phyloP scores from a whole-genome alignment of 495 filamentous ascomycete genomes.

The Pseudotulostoma volvatum region DNA sequence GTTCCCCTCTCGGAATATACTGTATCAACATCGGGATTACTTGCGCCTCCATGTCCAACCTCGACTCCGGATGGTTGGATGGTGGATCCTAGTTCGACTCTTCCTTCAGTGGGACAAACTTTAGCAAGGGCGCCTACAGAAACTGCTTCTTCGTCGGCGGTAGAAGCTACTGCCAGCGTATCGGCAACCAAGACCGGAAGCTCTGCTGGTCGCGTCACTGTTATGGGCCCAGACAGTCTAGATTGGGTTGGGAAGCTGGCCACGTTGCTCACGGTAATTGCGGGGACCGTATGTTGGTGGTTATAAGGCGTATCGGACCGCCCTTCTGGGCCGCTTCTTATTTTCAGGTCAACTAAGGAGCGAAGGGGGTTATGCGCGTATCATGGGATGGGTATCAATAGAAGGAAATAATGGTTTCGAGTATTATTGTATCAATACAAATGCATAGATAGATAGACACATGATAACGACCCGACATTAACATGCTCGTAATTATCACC shows the following conservation, averaged over 20 bases:
- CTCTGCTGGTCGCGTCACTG: neutral
- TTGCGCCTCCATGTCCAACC: conserved; percentile 46
- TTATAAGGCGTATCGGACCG: no score
- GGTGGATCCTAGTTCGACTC: conserved; percentile 46
- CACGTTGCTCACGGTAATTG: neutral
- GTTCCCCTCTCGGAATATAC: conserved; percentile 47
- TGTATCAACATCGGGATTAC: conserved; percentile 38
- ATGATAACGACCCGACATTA: no score
- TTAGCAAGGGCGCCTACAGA: conserved; percentile 8
- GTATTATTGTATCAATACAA: no score
- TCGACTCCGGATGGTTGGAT: conserved; percentile 55
- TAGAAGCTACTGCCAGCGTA: neutral
- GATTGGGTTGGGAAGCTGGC: neutral
- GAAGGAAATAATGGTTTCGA: no score
- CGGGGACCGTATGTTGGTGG: neutral
- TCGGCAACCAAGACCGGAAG: conserved; percentile 4
- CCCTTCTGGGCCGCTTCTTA: no score
- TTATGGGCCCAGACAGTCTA: neutral
- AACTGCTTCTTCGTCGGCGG: conserved; percentile 4
- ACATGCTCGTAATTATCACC: no score
- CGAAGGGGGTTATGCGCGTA: no score
- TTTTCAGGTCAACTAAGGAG: no score
- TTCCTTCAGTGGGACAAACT: conserved; percentile 49
- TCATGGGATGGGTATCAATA: no score
- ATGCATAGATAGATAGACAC: no score